phyloP scores from a whole-genome alignment of 805 yeast species.

The baker's yeast (Saccharomyces cerevisiae) region DNA sequence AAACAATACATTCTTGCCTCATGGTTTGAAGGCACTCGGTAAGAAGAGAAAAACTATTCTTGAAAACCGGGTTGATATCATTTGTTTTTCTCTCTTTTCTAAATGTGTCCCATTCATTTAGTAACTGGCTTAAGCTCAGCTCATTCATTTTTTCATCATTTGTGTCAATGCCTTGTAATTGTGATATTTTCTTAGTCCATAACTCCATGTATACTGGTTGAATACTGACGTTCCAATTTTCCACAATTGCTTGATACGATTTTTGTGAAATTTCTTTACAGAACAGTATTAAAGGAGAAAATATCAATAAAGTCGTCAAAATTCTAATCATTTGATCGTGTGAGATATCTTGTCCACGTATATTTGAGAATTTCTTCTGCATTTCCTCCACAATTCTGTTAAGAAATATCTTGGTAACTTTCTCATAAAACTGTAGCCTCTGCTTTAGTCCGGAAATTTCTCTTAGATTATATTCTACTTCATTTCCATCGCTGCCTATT shows the following conservation, averaged over 20 bases:
- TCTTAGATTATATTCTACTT: slow-evolving; percentile 40
- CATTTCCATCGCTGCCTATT: slow-evolving; percentile 42
- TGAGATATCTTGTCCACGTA: slow-evolving; percentile 27
- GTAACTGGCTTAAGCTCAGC: slow-evolving; percentile 4
- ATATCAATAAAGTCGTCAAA: slow-evolving; percentile 36
- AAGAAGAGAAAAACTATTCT: slow-evolving; percentile 5
- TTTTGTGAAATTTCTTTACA: slow-evolving; percentile 47
- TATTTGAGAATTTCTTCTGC: slow-evolving; percentile 35
- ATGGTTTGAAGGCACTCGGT: slow-evolving; percentile 12
- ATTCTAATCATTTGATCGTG: slow-evolving; percentile 26
- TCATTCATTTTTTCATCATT: slow-evolving; percentile 2
- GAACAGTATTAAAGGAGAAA: slow-evolving; percentile 45
- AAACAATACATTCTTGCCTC: slow-evolving; percentile 30
- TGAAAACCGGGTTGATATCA: slow-evolving; percentile 5
- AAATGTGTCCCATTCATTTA: slow-evolving; percentile 15
- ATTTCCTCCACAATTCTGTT: slow-evolving; percentile 39
- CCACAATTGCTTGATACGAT: slow-evolving; percentile 38
- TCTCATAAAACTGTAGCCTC: slow-evolving; percentile 52
- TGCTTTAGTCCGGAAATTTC: slow-evolving; percentile 67
- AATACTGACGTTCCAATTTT: slow-evolving; percentile 33
- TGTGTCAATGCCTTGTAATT: background rate
- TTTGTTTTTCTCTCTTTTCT: slow-evolving; percentile 9
- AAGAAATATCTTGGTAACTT: slow-evolving; percentile 44
- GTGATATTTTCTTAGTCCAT: slow-evolving; percentile 12
- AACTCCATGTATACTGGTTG: slow-evolving; percentile 30